Conservation (phyloP, 169 alveolate genomes). For the Plasmodium malariae region DNA sequence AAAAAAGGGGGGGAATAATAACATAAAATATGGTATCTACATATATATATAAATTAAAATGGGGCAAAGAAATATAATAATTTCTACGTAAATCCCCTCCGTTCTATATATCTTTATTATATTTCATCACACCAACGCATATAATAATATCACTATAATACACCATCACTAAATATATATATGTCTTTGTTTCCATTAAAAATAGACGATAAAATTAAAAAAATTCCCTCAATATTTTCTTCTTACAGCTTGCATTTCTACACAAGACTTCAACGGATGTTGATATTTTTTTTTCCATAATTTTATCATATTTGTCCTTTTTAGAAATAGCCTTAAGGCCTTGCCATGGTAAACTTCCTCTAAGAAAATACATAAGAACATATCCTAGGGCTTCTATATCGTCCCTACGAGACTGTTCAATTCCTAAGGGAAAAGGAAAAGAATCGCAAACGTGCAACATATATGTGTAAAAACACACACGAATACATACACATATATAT, state of each 20-base stretch:
- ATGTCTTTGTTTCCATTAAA: no score
- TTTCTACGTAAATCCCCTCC: no score
- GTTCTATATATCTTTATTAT: no score
- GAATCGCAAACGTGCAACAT: slow-evolving; percentile 5
- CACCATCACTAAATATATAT: no score
- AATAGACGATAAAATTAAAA: no score
- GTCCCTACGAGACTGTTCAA: slow-evolving; percentile 98
- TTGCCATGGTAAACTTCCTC: slow-evolving; percentile 99
- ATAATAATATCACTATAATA: no score
- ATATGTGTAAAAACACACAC: neutral
- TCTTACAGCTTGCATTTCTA: slow-evolving; percentile 90
- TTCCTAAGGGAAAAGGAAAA: slow-evolving; percentile 56
- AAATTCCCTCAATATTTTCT: no score
- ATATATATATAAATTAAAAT: no score
- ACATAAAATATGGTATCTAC: no score
- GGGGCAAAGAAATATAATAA: no score
- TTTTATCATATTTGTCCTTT: slow-evolving; percentile 98
- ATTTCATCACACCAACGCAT: no score
- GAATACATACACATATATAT: neutral
- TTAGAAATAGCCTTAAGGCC: slow-evolving; percentile 95
- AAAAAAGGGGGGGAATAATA: neutral
- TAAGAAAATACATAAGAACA: slow-evolving; percentile 96
- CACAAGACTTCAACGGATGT: slow-evolving; percentile 97
- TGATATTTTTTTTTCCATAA: slow-evolving; percentile 98
- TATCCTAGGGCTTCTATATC: slow-evolving; percentile 99